A percentile compares a stretch with the other conserved stretches of the same genome.
These are phyloP conservation scores for Myriosclerotinia scirpicola DNA, from an alignment of 2,329 filamentous ascomycete genomes.

Conservation along the genomic window DNA sequence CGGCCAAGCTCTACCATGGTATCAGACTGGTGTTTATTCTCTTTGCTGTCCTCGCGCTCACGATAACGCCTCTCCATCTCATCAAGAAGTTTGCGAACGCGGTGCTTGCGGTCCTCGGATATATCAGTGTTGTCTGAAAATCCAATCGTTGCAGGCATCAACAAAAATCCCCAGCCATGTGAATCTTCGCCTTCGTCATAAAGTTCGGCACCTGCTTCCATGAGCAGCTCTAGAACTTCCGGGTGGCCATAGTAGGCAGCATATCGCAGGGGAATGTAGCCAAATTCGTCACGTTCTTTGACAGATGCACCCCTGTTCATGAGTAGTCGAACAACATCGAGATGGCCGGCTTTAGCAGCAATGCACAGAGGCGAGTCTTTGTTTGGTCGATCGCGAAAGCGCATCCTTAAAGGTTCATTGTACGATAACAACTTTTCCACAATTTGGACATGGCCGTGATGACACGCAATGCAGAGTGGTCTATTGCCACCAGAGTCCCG, in stretches of 20 bases:
- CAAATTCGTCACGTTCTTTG: constrained; percentile 22
- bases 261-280: constrained; percentile 24
- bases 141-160: constrained; percentile 19
- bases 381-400: constrained; percentile 7
- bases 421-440: constrained; percentile 22
- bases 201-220: constrained; percentile 25
- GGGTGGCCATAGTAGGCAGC: constrained; percentile 25
- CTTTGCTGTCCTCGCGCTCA: neutral
- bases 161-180: constrained; percentile 11
- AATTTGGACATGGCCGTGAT: constrained; percentile 23
- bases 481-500: constrained; percentile 12
- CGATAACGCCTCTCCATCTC: constrained; percentile 16
- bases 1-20: neutral
- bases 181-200: constrained; percentile 22
- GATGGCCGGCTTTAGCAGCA: constrained; percentile 22
- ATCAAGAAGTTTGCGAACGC: constrained; percentile 18
- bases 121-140: constrained; percentile 19
- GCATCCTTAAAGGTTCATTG: constrained; percentile 18
- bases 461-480: constrained; percentile 22
- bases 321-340: constrained; percentile 23
- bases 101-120: constrained; percentile 17
- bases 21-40: neutral
- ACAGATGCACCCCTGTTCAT: constrained; percentile 23
- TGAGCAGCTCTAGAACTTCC: constrained; percentile 19
- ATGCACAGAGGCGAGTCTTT: constrained; percentile 24